Evolutionary conservation across 495 filamentous ascomycete species (phyloP).

Genomic region (Niebla homalea): DNA sequence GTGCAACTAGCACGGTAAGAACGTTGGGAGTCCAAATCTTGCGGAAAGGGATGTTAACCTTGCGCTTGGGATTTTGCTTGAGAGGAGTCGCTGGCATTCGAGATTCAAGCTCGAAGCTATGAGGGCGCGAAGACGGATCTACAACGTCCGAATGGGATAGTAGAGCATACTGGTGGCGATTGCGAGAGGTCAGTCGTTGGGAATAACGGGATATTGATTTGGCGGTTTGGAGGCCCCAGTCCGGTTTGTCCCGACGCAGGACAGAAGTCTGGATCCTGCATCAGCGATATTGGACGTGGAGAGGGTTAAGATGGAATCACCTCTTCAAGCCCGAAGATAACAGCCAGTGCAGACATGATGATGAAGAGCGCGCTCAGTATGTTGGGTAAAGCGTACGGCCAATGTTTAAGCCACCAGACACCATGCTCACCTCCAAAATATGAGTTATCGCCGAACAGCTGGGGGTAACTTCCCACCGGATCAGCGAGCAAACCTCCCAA

Average conservation of each 20-base stretch:
- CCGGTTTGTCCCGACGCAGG: slow-evolving; percentile 29
- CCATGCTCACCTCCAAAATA: slow-evolving; percentile 36
- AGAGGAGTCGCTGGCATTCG: neutral
- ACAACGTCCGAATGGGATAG: too few relatives aligned
- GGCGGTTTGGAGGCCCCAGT: slow-evolving; percentile 32
- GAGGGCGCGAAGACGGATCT: slow-evolving; percentile 1
- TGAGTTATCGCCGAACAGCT: slow-evolving; percentile 50
- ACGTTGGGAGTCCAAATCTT: slow-evolving; percentile 74
- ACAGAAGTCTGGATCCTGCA: slow-evolving; percentile 37
- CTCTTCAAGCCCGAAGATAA: slow-evolving; percentile 48
- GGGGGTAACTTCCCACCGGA: slow-evolving; percentile 49
- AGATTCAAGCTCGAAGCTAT: slow-evolving; percentile 6
- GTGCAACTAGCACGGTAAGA: slow-evolving; percentile 48
- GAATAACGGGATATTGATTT: neutral
- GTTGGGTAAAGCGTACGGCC: slow-evolving; percentile 52
- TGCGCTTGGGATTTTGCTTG: slow-evolving; percentile 7
- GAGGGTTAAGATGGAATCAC: slow-evolving; percentile 20
- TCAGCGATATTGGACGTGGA: neutral
- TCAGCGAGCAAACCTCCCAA: slow-evolving; percentile 62
- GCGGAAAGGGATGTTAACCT: slow-evolving; percentile 47
- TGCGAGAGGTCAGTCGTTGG: neutral
- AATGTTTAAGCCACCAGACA: slow-evolving; percentile 46
- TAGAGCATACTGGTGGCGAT: neutral
- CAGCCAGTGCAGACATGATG: slow-evolving; percentile 28
- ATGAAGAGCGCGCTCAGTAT: slow-evolving; percentile 45